Evolutionary conservation across 371 early-diverging fungal species (phyloP).

Genomic region (Mortierella sp.): DNA sequence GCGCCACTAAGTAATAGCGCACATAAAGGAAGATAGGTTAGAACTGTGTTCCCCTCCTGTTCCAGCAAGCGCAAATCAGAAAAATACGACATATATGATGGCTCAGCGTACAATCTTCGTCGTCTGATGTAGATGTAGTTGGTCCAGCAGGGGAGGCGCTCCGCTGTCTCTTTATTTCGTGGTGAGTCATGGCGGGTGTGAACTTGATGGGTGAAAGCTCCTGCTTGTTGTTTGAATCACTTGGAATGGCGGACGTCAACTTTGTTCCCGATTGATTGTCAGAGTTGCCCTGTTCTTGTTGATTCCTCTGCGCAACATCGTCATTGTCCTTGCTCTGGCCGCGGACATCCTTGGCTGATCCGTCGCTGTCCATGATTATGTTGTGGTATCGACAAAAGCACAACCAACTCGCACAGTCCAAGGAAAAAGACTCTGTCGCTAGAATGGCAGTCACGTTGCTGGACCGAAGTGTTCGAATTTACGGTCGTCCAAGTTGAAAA

Average conservation of each 20-base stretch:
- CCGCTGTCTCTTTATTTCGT: background rate
- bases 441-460: background rate
- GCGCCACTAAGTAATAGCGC: conserved; percentile 17
- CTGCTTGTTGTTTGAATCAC: background rate
- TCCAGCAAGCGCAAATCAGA: background rate
- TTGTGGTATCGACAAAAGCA: background rate
- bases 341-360: background rate
- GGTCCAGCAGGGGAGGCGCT: background rate
- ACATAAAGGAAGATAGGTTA: background rate
- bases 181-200: background rate
- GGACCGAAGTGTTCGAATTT: background rate
- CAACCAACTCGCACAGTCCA: background rate
- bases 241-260: background rate
- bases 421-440: background rate
- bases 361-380: conserved; percentile 1
- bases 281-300: background rate
- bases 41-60: background rate
- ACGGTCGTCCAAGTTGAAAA: background rate
- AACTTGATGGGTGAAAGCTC: background rate
- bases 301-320: background rate
- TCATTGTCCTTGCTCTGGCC: background rate
- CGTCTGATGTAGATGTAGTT: conserved; percentile 25
- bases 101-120: conserved; percentile 35
- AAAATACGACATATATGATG: background rate
- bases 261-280: background rate